phyloP scores from a whole-genome alignment of 169 alveolate species.

The Plasmodium adleri region DNA sequence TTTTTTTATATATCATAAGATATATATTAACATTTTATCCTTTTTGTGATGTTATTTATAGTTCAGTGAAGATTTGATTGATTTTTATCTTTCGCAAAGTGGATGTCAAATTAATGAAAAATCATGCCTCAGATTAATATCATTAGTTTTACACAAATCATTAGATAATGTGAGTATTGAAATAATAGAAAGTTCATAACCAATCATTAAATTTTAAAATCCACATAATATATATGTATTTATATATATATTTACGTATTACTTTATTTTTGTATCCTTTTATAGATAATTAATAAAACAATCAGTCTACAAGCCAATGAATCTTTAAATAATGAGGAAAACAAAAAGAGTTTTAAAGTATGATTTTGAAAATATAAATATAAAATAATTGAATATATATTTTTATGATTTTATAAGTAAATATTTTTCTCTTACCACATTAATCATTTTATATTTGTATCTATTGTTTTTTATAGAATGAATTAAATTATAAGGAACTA shows the following conservation, averaged over 20 bases:
- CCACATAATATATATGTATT: not conserved
- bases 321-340: conserved; percentile 17
- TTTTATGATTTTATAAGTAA: not conserved
- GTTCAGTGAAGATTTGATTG: conserved; percentile 74
- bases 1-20: not conserved
- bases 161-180: conserved; percentile 39
- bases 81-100: conserved; percentile 48
- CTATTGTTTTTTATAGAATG: conserved; percentile 14
- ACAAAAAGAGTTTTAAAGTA: conserved; percentile 17
- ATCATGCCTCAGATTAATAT: conserved; percentile 65
- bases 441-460: not conserved
- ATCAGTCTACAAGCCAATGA: conserved; percentile 4
- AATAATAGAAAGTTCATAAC: not conserved
- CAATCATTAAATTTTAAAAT: not conserved
- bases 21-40: too few relatives aligned
- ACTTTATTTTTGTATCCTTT: not conserved
- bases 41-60: conserved; percentile 2
- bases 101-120: conserved; percentile 69
- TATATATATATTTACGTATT: too few relatives aligned
- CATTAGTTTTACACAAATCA: conserved; percentile 62
- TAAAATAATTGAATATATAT: too few relatives aligned
- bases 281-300: conserved; percentile 40
- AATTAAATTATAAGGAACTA: conserved; percentile 41
- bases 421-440: not conserved
- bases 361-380: not conserved